Base-by-base conservation (phyloP, 2,329 filamentous ascomycete species). In the Aureobasidium sp. region DNA sequence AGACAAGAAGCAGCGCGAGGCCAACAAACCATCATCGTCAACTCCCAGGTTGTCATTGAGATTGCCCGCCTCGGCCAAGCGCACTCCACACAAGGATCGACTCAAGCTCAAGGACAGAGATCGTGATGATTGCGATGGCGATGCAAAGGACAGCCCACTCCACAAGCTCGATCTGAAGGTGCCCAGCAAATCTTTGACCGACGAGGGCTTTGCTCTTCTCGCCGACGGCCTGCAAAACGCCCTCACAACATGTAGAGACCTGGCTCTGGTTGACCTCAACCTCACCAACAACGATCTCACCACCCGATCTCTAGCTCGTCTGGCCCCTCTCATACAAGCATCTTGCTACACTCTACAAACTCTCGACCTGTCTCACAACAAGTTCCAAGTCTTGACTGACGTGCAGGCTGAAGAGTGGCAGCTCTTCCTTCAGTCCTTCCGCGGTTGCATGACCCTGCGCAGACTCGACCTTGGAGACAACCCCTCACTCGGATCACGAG, bases 381-480 rank as follows among this genome's bases (percentile, higher is more conserved):
- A 71, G 0, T 76, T 82, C 63, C 67, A 64, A 12, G 71, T 81
- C 27, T 64, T 62, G 5, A 73, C 66, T 11, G 66, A 70, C 9
- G 67, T 72, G 22, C 70, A 79, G 40, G 72, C 74, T 37, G 53
- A 62, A 5, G 68, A 74, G 9, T 81, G 78, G 78, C 70, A 75
- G 58, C 54, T 49, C 1, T 82, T 82, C 61, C 67, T 81, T 15
- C 61, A 68, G 6, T 73, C 78, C 0, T 79, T 81, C 67, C 66
- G 68, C 5, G 58, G 69, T 22, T 81, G 78, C 66, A 75, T 68
- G 37, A 67, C 74, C 61, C 70, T 81, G 29, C 72, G 75, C 49
- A 73, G 75, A 47, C 66, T 81, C 9, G 77, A 81, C 64, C 67
- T 82, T 19, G 75, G 77, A 61, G 67, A 72, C 33, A 82, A 82